Base-by-base conservation (phyloP, 2,329 filamentous ascomycete species). In the Daldinia eschscholtzii region DNA sequence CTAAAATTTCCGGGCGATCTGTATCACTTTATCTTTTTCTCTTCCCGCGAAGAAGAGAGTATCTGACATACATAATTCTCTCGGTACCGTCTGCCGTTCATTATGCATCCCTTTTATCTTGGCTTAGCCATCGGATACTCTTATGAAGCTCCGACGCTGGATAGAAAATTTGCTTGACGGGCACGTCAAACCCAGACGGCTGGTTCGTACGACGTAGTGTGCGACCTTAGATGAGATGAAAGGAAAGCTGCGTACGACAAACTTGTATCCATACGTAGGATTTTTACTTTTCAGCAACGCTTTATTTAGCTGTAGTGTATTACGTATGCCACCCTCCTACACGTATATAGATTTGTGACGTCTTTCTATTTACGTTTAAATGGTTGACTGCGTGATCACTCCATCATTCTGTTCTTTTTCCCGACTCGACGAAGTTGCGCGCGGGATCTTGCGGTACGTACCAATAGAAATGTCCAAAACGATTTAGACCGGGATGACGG, bases 401-500 rank as follows among this genome's bases (percentile, higher is more conserved):
- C 30, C 23, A 12, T 20, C 12, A 42, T 12, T 44, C 18, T 52
- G 33, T 23, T 9, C 13, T 37, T 42, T 12, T 39, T 30, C 3
- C 37, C 53, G 35, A 42, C 33, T 57, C 23, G 35, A 57, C 30
- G 1, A 20, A 20, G 33, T 46, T 30, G 37, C 55, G 55, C 55
- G 23, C 37, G 39, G 37, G 53, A 56, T 20, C 52, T 26, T 42
- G 30, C 37, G 35, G 52, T 66, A 62, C 50, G 62, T 59, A 58
- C 58, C 62, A 50, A 23, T 56, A 20, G 35, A 52, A 52, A 50
- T 39, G 46, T 42, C 18, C 33, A 55, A 46, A 37, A 48, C 35
- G 61, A 66, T 60, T 56, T 41, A 53, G 52, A 65, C 67, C 10
- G 55, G 70, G 67, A 70, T 71, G 70, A 64, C 63, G 70, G 63